Evolutionary conservation across 1,139 yeast species (phyloP), one percentile per base, ranked within the genome.

Genomic region (Blastobotrys niveus): DNA sequence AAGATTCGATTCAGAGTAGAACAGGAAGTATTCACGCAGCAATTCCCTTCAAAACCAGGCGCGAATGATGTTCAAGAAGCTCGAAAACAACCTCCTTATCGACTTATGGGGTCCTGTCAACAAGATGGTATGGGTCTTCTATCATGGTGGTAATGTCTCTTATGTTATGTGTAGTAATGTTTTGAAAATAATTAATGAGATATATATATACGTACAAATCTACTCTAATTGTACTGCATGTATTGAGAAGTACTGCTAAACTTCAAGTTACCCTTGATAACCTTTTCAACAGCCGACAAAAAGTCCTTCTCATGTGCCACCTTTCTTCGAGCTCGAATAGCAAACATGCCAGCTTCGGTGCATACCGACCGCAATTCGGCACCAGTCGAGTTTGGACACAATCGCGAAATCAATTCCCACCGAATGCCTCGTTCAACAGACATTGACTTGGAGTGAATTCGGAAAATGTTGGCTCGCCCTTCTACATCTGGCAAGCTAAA

Each of bases 321-420:
- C 74, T 91, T 91, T 72, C 97, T 79, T 67, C 98, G 80, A 15
- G 97, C 96, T 62, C 99, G 80, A 49, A 91, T 91, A 42, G 98
- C 98, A 73, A 88, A 91, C 98, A 91, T 91, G 58, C 98, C 99
- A 5, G 96, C 96, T 67, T 89, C 96, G 2, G 96, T 89, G 67
- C 97, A 88, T 21, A 89, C 96, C 10, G 95, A 85, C 63, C 96
- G 80, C 59, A 91, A 76, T 69, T 91, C 98, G 8, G 98, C 99
- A 67, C 99, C 99, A 1, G 98, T 91, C 15, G 95, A 85, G 66
- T 91, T 91, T 52, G 98, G 98, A 71, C 98, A 91, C 61, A 91
- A 74, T 63, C 98, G 79, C 19, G 97, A 88, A 60, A 91, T 91
- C 61, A 91, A 77, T 67, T 91, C 98, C 98, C 98, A 91, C 68